A percentile compares a stretch with the other conserved stretches of the same genome.
Conservation (phyloP, 148 eudicot genomes). For the Bassia scoparia region DNA sequence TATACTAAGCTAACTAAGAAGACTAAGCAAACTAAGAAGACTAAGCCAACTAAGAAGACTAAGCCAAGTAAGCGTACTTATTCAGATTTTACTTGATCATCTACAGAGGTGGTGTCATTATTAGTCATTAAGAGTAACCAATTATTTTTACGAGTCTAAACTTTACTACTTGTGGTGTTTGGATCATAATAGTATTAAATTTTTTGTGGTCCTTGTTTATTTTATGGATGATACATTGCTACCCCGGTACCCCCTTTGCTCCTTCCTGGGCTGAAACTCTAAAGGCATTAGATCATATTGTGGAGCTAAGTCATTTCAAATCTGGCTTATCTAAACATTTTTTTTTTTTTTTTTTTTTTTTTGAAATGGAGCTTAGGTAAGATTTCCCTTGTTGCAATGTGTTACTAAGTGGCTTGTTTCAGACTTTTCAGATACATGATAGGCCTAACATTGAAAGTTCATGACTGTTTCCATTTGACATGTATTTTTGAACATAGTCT, state of each 20-base stretch:
- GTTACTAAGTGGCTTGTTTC: background rate
- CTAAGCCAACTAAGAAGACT: background rate
- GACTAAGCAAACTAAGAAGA: background rate
- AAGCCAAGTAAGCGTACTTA: constrained; percentile 14
- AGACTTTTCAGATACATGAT: background rate
- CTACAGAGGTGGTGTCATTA: background rate
- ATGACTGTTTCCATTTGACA: background rate
- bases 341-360: background rate
- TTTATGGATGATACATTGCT: too few relatives aligned
- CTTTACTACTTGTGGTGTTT: too few relatives aligned
- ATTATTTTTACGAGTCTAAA: too few relatives aligned
- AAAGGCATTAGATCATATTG: background rate
- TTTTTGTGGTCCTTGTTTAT: too few relatives aligned
- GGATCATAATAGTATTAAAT: too few relatives aligned
- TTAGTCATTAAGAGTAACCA: too few relatives aligned
- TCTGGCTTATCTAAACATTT: background rate
- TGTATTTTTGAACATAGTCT: background rate
- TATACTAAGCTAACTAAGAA: background rate
- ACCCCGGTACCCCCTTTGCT: too few relatives aligned
- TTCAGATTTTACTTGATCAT: background rate
- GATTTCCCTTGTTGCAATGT: too few relatives aligned
- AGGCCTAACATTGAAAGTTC: background rate
- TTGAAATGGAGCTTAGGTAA: background rate
- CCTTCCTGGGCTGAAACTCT: background rate
- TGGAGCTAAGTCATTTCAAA: background rate